Percentiles rank a stretch among this genome's conserved stretches.
These are phyloP conservation scores for Stentor coeruleus DNA, from an alignment of 73 alveolate genomes.

Conservation along the genomic window DNA sequence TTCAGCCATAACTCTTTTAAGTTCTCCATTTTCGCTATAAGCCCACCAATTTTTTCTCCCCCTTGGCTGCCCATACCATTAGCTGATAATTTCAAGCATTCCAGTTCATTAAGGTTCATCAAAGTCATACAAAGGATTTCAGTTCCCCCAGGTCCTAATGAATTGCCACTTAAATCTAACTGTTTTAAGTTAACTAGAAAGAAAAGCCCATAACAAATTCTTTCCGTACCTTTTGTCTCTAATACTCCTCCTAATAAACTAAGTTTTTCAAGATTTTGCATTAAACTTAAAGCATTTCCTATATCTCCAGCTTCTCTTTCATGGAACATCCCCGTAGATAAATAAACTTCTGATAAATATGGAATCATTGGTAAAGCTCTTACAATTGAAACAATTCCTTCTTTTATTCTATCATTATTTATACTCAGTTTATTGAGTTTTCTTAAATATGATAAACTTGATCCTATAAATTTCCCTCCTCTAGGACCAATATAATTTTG, in stretches of 20 bases:
- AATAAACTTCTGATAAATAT: not conserved
- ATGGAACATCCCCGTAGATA: not conserved
- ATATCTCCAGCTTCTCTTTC: slow-evolving; percentile 15
- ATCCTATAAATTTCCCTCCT: slow-evolving; percentile 4
- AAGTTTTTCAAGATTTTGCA: not conserved
- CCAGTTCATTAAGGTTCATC: not conserved
- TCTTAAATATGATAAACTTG: not conserved
- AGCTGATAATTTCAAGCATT: not conserved
- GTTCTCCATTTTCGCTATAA: not conserved
- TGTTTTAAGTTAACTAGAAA: not conserved
- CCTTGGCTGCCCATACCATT: not conserved
- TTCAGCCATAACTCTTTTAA: slow-evolving; percentile 5
- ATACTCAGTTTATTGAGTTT: slow-evolving; percentile 9
- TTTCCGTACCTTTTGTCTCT: not conserved
- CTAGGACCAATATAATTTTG: not conserved
- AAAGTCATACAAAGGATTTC: not conserved
- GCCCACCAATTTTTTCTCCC: not conserved
- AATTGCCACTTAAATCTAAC: slow-evolving; percentile 12
- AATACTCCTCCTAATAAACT: slow-evolving; percentile 4
- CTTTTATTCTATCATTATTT: slow-evolving; percentile 17
- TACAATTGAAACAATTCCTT: not conserved
- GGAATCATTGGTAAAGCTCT: not conserved
- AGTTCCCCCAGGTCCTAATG: slow-evolving; percentile 6
- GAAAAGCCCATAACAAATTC: slow-evolving; percentile 9
- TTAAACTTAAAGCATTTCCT: not conserved